Conservation (phyloP, 1,284 basidiomycete species). For the Cutaneotrichosporon dermatis region DNA sequence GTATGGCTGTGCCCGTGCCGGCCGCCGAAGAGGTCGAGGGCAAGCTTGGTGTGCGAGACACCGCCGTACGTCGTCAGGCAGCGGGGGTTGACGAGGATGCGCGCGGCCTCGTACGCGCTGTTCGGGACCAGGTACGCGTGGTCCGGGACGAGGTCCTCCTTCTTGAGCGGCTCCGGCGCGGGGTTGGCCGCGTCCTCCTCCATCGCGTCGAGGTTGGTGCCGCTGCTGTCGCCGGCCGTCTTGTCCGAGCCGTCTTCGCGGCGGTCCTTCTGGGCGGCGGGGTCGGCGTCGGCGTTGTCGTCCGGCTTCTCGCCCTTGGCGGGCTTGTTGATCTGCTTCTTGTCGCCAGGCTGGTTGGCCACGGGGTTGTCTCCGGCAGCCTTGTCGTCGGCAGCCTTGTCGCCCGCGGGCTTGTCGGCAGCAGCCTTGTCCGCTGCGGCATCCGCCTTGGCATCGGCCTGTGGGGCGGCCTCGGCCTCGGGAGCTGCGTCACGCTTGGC, state of each 20-base stretch:
- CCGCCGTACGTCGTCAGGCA: conserved; percentile 95
- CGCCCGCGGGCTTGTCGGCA: too few species aligned
- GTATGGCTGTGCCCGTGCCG: conserved; percentile 35
- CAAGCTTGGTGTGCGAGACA: conserved; percentile 86
- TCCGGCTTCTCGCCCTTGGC: conserved; percentile 13
- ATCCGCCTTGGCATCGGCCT: conserved; percentile 15
- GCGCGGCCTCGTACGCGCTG: conserved; percentile 73
- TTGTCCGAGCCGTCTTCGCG: conserved; percentile 25
- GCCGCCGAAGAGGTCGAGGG: conserved; percentile 82
- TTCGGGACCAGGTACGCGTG: conserved; percentile 64
- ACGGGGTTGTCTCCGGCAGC: too few species aligned
- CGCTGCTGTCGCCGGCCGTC: conserved; percentile 59
- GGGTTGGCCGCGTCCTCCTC: conserved; percentile 53
- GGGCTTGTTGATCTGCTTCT: conserved; percentile 9
- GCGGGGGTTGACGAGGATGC: conserved; percentile 87
- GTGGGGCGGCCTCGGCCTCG: conserved; percentile 19
- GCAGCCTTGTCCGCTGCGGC: neutral
- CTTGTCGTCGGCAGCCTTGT: conserved; percentile 13
- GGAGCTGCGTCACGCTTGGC: conserved; percentile 1
- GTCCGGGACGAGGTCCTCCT: conserved; percentile 32
- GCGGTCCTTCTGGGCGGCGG: conserved; percentile 15
- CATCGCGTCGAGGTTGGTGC: conserved; percentile 85
- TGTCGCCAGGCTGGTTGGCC: neutral
- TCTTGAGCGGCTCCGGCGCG: conserved; percentile 42
- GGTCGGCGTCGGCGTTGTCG: conserved; percentile 9